Evolutionary conservation across 441 rosid genomes (phyloP).

Genomic region (Hura crepitans): DNA sequence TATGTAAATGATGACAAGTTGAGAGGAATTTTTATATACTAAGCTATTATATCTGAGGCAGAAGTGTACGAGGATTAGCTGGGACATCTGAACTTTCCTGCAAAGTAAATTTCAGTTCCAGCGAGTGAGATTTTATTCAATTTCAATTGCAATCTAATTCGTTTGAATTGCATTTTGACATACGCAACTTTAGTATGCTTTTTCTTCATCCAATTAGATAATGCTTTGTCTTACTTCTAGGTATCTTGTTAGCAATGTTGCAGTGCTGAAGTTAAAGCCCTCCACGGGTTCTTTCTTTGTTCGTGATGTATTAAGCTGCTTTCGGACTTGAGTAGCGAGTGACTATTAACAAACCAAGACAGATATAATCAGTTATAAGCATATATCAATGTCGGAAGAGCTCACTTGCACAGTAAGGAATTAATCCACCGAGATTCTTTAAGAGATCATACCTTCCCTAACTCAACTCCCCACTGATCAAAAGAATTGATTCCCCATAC

Average conservation of each 20-base stretch:
- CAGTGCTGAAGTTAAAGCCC: slow-evolving; percentile 87
- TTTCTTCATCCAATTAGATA: slow-evolving; percentile 8
- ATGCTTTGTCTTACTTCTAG: slow-evolving; percentile 50
- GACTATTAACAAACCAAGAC: slow-evolving; percentile 36
- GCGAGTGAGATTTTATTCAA: not conserved
- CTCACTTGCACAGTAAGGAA: not conserved
- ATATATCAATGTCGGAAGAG: not conserved
- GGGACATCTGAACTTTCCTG: slow-evolving; percentile 62
- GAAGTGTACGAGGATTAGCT: slow-evolving; percentile 42
- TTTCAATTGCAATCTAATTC: too few relatives aligned
- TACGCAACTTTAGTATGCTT: too few relatives aligned
- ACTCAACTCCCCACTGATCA: slow-evolving; percentile 98
- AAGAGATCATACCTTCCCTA: slow-evolving; percentile 66
- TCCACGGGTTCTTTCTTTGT: slow-evolving; percentile 52
- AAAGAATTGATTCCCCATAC: slow-evolving; percentile 93
- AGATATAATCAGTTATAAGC: not conserved
- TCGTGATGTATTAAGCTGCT: slow-evolving; percentile 78
- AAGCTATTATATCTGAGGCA: slow-evolving; percentile 48
- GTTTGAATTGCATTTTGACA: not conserved
- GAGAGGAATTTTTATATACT: too few relatives aligned
- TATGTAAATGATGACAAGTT: too few relatives aligned
- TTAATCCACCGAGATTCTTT: not conserved
- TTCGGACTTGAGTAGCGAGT: slow-evolving; percentile 84
- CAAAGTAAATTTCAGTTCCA: slow-evolving; percentile 16
- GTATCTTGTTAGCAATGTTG: slow-evolving; percentile 59